A percentile compares a stretch with the other conserved stretches of the same genome.
phyloP scores from a whole-genome alignment of 1,139 yeast genomes.

The Zygosaccharomyces sapae region DNA sequence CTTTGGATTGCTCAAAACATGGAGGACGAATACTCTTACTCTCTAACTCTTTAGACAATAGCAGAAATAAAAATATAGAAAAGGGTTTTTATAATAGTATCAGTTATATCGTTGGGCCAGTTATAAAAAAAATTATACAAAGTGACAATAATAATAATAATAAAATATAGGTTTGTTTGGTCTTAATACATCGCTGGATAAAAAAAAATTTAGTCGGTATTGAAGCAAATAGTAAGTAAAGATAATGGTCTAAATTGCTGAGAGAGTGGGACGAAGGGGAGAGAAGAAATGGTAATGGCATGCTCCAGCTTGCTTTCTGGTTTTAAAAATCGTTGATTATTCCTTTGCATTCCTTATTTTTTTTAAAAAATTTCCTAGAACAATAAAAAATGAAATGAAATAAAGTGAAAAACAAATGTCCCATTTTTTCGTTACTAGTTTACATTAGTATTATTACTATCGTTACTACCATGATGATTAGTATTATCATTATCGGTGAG shows the following conservation, averaged over 20 bases:
- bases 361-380: too few species aligned
- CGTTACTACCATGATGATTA: conserved; percentile 9
- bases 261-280: too few species aligned
- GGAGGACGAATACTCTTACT: conserved; percentile 92
- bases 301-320: too few species aligned
- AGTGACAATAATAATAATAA: background rate
- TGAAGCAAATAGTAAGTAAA: too few species aligned
- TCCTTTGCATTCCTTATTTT: too few species aligned
- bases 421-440: conserved; percentile 11
- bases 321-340: too few species aligned
- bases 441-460: conserved; percentile 12
- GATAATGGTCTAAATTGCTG: too few species aligned
- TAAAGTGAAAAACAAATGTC: conserved; percentile 1
- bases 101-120: conserved; percentile 1
- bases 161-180: background rate
- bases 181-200: too few species aligned
- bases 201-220: too few species aligned
- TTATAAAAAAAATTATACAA: background rate
- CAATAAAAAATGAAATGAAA: background rate
- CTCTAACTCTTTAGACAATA: conserved; percentile 60
- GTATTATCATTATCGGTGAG: conserved; percentile 2
- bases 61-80: background rate
- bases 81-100: background rate
- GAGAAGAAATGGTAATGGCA: too few species aligned
- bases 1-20: conserved; percentile 93